These are phyloP conservation scores for Ambrosiella beaveri DNA, from an alignment of 2,329 filamentous ascomycete species.

Conservation along the genomic window DNA sequence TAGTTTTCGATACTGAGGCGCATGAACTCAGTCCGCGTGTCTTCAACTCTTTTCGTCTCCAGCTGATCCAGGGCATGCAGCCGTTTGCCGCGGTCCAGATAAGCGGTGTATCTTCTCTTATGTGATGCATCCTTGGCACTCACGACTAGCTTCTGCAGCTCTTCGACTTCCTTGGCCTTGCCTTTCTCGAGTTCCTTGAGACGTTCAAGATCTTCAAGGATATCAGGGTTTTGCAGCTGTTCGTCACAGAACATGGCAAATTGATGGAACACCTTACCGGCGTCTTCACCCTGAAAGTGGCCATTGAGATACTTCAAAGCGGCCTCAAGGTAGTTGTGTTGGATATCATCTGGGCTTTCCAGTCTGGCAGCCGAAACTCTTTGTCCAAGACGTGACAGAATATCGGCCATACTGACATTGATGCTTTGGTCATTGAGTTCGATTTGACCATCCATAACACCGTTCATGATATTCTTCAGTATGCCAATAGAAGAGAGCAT, in stretches of 20 bases:
- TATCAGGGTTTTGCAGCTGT: slow-evolving; percentile 74
- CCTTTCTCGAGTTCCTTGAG: slow-evolving; percentile 45
- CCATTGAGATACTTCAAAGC: slow-evolving; percentile 68
- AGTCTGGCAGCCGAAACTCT: slow-evolving; percentile 79
- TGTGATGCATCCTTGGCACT: slow-evolving; percentile 32
- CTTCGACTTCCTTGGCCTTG: slow-evolving; percentile 58
- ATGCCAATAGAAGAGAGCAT: slow-evolving; percentile 77
- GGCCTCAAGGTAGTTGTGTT: slow-evolving; percentile 68
- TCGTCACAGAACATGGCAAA: slow-evolving; percentile 92
- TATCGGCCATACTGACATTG: slow-evolving; percentile 53
- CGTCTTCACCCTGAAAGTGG: slow-evolving; percentile 48
- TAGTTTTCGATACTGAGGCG: slow-evolving; percentile 86
- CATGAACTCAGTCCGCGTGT: slow-evolving; percentile 67
- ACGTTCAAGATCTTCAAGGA: slow-evolving; percentile 66
- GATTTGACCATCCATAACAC: slow-evolving; percentile 20
- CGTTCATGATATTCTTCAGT: slow-evolving; percentile 49
- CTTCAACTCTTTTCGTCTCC: slow-evolving; percentile 63
- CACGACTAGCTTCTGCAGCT: slow-evolving; percentile 40
- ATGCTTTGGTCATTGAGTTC: slow-evolving; percentile 53
- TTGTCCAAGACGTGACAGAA: slow-evolving; percentile 75
- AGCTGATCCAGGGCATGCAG: slow-evolving; percentile 85
- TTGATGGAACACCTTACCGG: slow-evolving; percentile 80
- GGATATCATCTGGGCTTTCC: slow-evolving; percentile 80
- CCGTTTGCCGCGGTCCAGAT: slow-evolving; percentile 56
- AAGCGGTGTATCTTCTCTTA: slow-evolving; percentile 38